These are phyloP conservation scores for Tetrapisispora iriomotensis DNA, from an alignment of 805 yeast species.

Conservation along the genomic window DNA sequence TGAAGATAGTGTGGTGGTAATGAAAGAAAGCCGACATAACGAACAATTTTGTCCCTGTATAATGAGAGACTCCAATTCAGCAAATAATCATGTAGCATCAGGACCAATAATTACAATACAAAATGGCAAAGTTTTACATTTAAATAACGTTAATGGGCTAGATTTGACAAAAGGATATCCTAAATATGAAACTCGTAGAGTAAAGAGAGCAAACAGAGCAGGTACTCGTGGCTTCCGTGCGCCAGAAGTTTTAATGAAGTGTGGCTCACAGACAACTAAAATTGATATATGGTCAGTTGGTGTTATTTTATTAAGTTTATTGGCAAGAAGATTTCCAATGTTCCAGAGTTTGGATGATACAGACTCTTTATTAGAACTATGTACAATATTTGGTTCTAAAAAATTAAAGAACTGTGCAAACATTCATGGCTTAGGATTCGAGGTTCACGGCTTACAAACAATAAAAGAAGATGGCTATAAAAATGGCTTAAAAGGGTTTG, in stretches of 20 bases:
- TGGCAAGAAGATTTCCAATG: conserved; percentile 79
- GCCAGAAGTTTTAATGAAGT: conserved; percentile 82
- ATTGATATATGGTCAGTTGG: conserved; percentile 93
- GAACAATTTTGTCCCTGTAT: conserved; percentile 49
- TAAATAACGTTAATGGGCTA: conserved; percentile 29
- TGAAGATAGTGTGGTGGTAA: conserved; percentile 3
- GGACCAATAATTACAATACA: conserved; percentile 24
- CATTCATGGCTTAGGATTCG: conserved; percentile 82
- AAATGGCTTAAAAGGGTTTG: conserved; percentile 26
- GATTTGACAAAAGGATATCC: conserved; percentile 57
- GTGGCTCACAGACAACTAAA: conserved; percentile 71
- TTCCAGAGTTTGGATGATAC: conserved; percentile 90
- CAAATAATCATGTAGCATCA: conserved; percentile 6
- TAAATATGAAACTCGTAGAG: conserved; percentile 78
- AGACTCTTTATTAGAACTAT: conserved; percentile 80
- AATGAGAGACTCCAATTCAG: conserved; percentile 21
- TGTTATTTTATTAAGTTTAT: conserved; percentile 67
- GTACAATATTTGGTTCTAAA: conserved; percentile 67
- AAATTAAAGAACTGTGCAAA: conserved; percentile 68
- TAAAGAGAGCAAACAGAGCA: conserved; percentile 91
- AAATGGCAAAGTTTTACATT: conserved; percentile 24
- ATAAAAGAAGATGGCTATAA: conserved; percentile 32
- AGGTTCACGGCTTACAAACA: conserved; percentile 44
- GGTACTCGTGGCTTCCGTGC: conserved; percentile 95
- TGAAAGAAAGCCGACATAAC: conserved; percentile 19